phyloP scores from a whole-genome alignment of 108 stramenopile genomes.

The Craspedostauros australis region DNA sequence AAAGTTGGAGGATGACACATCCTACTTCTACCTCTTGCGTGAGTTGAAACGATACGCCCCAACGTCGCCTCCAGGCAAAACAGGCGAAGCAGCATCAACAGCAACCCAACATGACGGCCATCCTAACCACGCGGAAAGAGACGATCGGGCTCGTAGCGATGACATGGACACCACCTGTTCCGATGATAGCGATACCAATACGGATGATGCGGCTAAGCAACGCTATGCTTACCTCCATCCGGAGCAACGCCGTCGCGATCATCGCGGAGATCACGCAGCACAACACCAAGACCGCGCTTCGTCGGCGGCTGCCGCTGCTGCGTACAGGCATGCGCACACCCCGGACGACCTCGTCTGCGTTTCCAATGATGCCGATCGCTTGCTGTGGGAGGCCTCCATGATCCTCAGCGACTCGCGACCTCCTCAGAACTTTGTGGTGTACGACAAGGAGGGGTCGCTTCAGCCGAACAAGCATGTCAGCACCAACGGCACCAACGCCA shows the following conservation, averaged over 20 bases:
- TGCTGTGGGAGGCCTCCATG: constrained; percentile 57
- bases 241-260: constrained; percentile 8
- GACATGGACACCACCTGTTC: too few species aligned
- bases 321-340: not conserved
- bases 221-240: constrained; percentile 1
- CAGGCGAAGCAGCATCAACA: not conserved
- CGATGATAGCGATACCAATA: too few species aligned
- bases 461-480: constrained; percentile 1
- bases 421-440: constrained; percentile 51
- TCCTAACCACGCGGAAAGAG: too few species aligned
- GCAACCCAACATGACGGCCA: not conserved
- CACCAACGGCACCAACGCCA: not conserved
- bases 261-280: not conserved
- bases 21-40: constrained; percentile 12
- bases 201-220: not conserved
- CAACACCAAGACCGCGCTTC: not conserved
- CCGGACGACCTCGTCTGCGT: not conserved
- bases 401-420: constrained; percentile 56
- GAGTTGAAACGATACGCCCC: too few species aligned
- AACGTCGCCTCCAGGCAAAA: not conserved
- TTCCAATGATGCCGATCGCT: constrained; percentile 29
- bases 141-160: too few species aligned
- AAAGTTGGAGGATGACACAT: constrained; percentile 3
- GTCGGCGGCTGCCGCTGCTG: not conserved
- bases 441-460: constrained; percentile 19